Base-by-base conservation (phyloP, 257 asterid genomes). In the Solanum pinnatisectum region DNA sequence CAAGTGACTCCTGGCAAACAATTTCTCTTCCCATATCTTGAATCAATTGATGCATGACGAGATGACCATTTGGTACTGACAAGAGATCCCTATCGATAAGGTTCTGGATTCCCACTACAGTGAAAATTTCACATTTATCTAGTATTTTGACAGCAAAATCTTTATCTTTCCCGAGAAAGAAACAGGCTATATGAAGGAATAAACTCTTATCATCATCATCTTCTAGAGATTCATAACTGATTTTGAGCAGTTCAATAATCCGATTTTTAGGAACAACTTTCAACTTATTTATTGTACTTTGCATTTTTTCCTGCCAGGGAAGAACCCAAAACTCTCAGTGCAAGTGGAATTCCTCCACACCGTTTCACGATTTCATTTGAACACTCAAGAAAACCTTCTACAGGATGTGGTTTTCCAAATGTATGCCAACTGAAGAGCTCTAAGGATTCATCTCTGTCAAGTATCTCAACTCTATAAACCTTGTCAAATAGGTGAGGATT, bases 1-100 rank as follows among this genome's bases (percentile, higher is more conserved):
- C 22, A 22, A 25, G 35, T 27, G 86, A 87, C 20, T 87, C 86
- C 20, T 77, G 89, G 10, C 77, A 78, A 78, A 87, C 84, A 52
- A 77, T 42, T 87, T 87, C 79, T 87, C 79, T 87, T 37, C 89
- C 89, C 89, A 87, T 63, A 79, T 77, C 46, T 49, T 60, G 87
- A 56, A 84, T 84, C 56, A 84, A 63, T 32, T 84, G 59, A 33
- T 84, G 87, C 87, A 84, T 23, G 52, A 22, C 4, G 23, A 84
- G 87, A 3, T 15, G 10, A 16, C 52, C 32, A 1, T 10, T 12
- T 22, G 0, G 33, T 13, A 60, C 16, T 60, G 42, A 84, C 76
- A 86, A 46, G 35, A 86, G 73, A 49, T 35, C 65, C 76, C 56
- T 86, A 36, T 49, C 74, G 25, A 86, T 52, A 5, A 86, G 88